Evolutionary conservation across 345 rosid genomes (phyloP), one percentile per base, ranked within the genome.

Genomic region (Rhodomyrtus tomentosa): DNA sequence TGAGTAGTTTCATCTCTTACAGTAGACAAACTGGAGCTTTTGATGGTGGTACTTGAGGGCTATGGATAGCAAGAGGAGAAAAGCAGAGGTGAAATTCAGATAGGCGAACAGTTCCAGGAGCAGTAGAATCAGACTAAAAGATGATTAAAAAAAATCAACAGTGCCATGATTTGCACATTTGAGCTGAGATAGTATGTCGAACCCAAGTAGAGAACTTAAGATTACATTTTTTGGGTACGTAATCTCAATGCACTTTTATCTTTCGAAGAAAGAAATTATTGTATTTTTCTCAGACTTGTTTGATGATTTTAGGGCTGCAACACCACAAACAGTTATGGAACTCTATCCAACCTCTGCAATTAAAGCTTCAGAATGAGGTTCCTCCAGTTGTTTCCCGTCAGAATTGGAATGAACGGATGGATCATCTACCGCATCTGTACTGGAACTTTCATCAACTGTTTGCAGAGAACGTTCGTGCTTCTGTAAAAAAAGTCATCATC

Each of bases 21-120:
- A 56, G 85, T 81, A 74, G 24, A 29, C n/a, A 55, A 83, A 27
- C 32, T 38, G 48, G 59, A 52, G 80, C 55, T 83, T 49, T 86
- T 58, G 55, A 55, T 15, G 72, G 15, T 82, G 54, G 27, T n/a
- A 84, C 38, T 85, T 52, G 55, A n/a, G n/a, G 81, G 86, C 90
- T 89, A 90, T 82, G 58, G 62, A 55, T 13, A 16, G 79, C 87
- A 87, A 84, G 82, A 79, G 80, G 51, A 80, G 76, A 82, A 59
- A 84, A 51, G 40, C 55, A 25, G 12, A 81, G 83, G 56, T 27
- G 58, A 53, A 81, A 50, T 24, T 50, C 40, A 81, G 52, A 58
- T 14, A 32, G 25, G 36, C 45, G 22, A 62, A 62, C 76, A 32
- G 42, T 36, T 32, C 45, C 45, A 18, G 45, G 10, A 59, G 40